A percentile compares a stretch with the other conserved stretches of the same genome.
phyloP scores from a whole-genome alignment of 495 filamentous ascomycete species.

The Entonaema liquescens region DNA sequence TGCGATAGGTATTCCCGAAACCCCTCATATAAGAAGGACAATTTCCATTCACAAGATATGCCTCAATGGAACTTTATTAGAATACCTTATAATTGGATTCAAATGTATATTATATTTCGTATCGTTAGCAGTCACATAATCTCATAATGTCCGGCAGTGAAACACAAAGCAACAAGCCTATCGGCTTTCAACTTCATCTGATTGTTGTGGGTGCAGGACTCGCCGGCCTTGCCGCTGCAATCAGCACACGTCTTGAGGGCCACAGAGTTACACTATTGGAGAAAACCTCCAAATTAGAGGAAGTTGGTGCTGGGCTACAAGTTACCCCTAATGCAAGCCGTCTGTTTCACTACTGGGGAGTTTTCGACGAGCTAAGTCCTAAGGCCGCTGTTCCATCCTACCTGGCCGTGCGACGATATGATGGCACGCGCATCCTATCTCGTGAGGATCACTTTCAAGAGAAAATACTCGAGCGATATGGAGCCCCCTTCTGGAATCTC shows the following conservation, averaged over 20 bases:
- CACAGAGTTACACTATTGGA: neutral
- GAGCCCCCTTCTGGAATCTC: neutral
- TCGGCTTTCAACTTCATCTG: neutral
- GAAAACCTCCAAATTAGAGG: constrained; percentile 27
- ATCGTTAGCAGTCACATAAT: neutral
- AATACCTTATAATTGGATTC: neutral
- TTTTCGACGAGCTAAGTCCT: constrained; percentile 55
- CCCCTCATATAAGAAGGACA: neutral
- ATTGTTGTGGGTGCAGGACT: constrained; percentile 40
- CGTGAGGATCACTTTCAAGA: neutral
- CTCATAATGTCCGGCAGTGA: neutral
- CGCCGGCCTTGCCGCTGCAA: constrained; percentile 56
- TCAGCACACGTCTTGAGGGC: constrained; percentile 36
- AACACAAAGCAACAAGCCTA: neutral
- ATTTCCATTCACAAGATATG: neutral
- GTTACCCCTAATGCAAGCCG: constrained; percentile 66
- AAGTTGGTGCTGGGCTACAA: constrained; percentile 61
- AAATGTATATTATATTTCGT: neutral
- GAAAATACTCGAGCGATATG: neutral
- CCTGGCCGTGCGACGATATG: constrained; percentile 50
- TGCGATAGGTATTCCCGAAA: neutral
- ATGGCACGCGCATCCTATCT: neutral
- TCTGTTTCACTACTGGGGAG: constrained; percentile 63
- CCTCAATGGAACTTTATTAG: neutral
- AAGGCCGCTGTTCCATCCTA: constrained; percentile 61